These are phyloP conservation scores for Calonectria henricotiae DNA, from an alignment of 2,329 filamentous ascomycete species.

Conservation along the genomic window DNA sequence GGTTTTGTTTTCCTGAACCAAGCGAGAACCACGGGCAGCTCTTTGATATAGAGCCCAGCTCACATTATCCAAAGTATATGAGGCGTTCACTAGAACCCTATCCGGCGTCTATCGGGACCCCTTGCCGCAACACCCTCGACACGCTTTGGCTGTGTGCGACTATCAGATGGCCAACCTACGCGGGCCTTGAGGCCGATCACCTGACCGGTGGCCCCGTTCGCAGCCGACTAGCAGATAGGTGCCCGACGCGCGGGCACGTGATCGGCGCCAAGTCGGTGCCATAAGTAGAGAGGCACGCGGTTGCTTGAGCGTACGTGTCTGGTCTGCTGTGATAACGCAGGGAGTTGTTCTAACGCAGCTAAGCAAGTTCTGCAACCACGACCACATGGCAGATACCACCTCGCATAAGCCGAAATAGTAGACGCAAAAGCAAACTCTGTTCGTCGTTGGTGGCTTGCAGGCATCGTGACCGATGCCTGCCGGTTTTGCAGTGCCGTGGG, in stretches of 20 bases:
- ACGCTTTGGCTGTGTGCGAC: neutral
- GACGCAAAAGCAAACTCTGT: conserved; percentile 14
- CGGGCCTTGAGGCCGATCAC: conserved; percentile 1
- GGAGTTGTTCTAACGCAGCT: conserved; percentile 11
- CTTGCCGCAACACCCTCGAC: conserved; percentile 2
- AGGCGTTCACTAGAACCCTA: neutral
- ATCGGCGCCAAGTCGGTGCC: conserved; percentile 6
- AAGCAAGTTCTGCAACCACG: conserved; percentile 12
- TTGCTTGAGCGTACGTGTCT: conserved; percentile 8
- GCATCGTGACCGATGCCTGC: conserved; percentile 17
- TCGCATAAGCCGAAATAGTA: conserved; percentile 17
- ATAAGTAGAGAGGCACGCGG: neutral
- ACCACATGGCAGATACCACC: conserved; percentile 24
- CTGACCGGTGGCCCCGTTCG: neutral
- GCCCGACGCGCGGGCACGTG: neutral
- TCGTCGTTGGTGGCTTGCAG: neutral
- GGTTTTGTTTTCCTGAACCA: neutral
- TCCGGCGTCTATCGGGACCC: conserved; percentile 6
- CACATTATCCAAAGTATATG: conserved; percentile 19
- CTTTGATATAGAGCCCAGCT: conserved; percentile 22
- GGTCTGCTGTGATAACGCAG: conserved; percentile 2
- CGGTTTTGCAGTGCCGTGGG: conserved; percentile 1
- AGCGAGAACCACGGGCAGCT: conserved; percentile 3
- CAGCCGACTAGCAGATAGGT: conserved; percentile 3
- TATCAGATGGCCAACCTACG: conserved; percentile 6